Evolutionary conservation across 148 eudicot species (phyloP), one percentile per base, ranked within the genome.

Genomic region (Rhododendron henanense): DNA sequence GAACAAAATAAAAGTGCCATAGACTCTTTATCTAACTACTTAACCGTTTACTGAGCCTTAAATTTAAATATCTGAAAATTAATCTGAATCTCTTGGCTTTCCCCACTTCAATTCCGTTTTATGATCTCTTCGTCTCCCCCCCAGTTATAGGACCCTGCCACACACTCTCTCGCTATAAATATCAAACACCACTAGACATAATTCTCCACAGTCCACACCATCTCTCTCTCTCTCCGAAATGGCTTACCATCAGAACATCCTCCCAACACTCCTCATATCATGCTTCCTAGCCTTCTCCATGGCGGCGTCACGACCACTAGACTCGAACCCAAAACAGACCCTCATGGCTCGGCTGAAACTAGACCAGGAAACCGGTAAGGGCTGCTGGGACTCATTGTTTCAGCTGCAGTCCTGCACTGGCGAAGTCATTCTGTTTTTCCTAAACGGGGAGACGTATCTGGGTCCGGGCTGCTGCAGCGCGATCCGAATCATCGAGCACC

Each of bases 351-450:
- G 85, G 35, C 59, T 69, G 63, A 48, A 47, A 33, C n/a, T 8
- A 0, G 83, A 44, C 37, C 76, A 71, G 2, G 83, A 59, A 19
- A 19, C 69, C 4, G 4, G n/a, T 19, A 41, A 41, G 2, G 89
- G 90, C 53, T 93, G 94, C 87, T 92, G 90, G 91, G 85, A 80
- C 1, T 92, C 95, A 19, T 84, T 94, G 3, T 78, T 89, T 4
- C 89, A 92, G 88, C 81, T 92, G 4, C 87, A 91, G 75, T 85
- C 90, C 2, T 92, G 93, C 89, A 89, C 93, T 16, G 91, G 90
- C 47, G 97, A 93, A 86, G 89, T 94, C 16, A 59, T 88, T 4
- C 87, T 85, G 0, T 94, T 88, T 83, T 92, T 94, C 83, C 85
- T 89, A 18, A 91, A 91, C 10, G 94, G 94, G 1, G 63, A 90